Evolutionary conservation across 345 rosid species (phyloP).

Genomic region (Luvunga scandens): DNA sequence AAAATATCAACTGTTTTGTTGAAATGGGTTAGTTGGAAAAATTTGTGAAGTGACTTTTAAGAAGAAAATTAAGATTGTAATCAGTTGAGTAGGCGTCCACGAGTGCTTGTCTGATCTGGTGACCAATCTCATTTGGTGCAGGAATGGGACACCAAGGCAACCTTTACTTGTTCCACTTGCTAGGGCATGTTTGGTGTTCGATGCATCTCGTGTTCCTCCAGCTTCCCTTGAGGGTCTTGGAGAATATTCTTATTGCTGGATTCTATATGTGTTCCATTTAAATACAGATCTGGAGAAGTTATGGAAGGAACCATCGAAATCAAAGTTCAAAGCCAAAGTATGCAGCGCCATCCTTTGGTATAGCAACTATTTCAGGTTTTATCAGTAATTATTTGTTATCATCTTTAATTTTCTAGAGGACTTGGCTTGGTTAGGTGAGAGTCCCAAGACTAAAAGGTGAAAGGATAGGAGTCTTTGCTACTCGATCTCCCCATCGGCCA

Average conservation of each 20-base stretch:
- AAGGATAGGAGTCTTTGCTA: conserved; percentile 84
- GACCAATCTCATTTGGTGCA: conserved; percentile 26
- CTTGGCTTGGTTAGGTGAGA: conserved; percentile 63
- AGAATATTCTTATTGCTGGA: conserved; percentile 95
- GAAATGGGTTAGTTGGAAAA: background rate
- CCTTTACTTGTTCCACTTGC: conserved; percentile 88
- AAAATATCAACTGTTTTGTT: background rate
- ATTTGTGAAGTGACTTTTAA: background rate
- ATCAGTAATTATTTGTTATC: conserved; percentile 19
- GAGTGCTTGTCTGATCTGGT: background rate
- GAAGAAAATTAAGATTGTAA: background rate
- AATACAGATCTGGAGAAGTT: conserved; percentile 89
- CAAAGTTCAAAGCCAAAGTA: conserved; percentile 94
- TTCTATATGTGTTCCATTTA: conserved; percentile 85
- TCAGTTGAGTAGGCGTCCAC: background rate
- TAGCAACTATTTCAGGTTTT: background rate
- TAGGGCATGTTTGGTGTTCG: conserved; percentile 69
- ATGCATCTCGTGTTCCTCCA: conserved; percentile 74
- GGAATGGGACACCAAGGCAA: conserved; percentile 94
- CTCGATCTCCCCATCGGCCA: conserved; percentile 88
- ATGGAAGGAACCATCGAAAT: conserved; percentile 84
- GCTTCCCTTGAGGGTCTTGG: conserved; percentile 91
- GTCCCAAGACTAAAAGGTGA: conserved; percentile 88
- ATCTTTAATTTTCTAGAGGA: conserved; percentile 22
- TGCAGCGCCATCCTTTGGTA: background rate